Percentiles rank a stretch among this genome's conserved stretches.
phyloP scores from a whole-genome alignment of 2,329 filamentous ascomycete genomes.

The Knoxdaviesia proteae region DNA sequence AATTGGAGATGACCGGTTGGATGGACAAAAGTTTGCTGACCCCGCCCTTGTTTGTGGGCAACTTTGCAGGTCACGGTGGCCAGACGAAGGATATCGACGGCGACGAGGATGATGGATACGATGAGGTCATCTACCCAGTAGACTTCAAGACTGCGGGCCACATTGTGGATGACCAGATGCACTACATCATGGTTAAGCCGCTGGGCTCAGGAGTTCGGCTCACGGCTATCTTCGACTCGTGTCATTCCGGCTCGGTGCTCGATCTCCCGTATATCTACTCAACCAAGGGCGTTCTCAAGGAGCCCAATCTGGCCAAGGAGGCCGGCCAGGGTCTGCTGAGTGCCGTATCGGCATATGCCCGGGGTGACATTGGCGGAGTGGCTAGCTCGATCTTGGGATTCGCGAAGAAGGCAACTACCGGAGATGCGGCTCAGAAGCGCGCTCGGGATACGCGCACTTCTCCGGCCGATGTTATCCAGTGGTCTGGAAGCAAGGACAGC shows the following conservation, averaged over 20 bases:
- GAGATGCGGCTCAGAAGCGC: conserved; percentile 52
- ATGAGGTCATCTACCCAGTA: conserved; percentile 36
- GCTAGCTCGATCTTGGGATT: conserved; percentile 53
- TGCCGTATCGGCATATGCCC: conserved; percentile 52
- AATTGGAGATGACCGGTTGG: too few relatives aligned
- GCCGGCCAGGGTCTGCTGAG: conserved; percentile 45
- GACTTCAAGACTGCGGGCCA: conserved; percentile 31
- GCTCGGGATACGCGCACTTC: conserved; percentile 69
- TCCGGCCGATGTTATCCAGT: conserved; percentile 80
- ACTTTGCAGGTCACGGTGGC: conserved; percentile 25
- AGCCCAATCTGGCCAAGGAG: conserved; percentile 52
- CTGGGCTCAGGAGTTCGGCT: conserved; percentile 48
- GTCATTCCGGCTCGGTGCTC: conserved; percentile 35
- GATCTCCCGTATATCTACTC: conserved; percentile 39
- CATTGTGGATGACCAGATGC: conserved; percentile 38
- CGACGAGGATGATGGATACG: conserved; percentile 35
- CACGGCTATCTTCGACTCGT: conserved; percentile 32
- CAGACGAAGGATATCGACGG: conserved; percentile 33
- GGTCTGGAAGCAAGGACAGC: conserved; percentile 75
- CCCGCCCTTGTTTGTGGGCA: background rate
- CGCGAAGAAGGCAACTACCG: conserved; percentile 53
- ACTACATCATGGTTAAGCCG: conserved; percentile 39
- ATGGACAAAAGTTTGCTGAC: too few relatives aligned
- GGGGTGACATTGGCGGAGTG: conserved; percentile 61
- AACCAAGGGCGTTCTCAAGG: conserved; percentile 51